These are phyloP conservation scores for Luffa aegyptiaca DNA, from an alignment of 306 rosid genomes.

Conservation along the genomic window DNA sequence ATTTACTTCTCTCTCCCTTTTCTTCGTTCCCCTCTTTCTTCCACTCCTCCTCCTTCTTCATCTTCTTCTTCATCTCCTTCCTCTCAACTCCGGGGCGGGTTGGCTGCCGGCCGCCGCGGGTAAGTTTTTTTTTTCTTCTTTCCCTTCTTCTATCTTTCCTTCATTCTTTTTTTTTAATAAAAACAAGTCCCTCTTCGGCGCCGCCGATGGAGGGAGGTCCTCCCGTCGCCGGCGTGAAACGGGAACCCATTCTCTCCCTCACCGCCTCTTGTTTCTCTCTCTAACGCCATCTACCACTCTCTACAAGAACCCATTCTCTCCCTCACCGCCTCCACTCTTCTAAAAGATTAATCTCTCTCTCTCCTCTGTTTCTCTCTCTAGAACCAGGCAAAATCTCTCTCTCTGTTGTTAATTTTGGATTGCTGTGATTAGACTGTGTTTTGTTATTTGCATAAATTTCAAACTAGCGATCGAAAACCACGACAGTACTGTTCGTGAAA, in stretches of 20 bases:
- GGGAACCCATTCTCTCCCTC: slow-evolving; percentile 6
- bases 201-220: too few species aligned
- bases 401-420: not conserved
- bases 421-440: not conserved
- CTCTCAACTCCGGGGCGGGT: too few species aligned
- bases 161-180: too few species aligned
- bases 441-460: not conserved
- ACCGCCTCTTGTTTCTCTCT: slow-evolving; percentile 14
- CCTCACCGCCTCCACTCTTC: slow-evolving; percentile 35
- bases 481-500: slow-evolving; percentile 66
- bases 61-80: too few species aligned
- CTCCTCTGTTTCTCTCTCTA: slow-evolving; percentile 7
- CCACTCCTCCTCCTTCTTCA: too few species aligned
- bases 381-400: not conserved
- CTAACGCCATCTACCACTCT: slow-evolving; percentile 58
- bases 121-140: too few species aligned
- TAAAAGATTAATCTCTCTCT: not conserved
- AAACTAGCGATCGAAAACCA: slow-evolving; percentile 89
- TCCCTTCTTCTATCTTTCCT: too few species aligned
- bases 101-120: too few species aligned
- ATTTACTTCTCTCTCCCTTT: too few species aligned
- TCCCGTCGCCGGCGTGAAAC: too few species aligned
- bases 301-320: slow-evolving; percentile 75
- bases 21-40: too few species aligned
- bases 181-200: too few species aligned